These are phyloP conservation scores for Anastatica hierochuntica DNA, from an alignment of 345 rosid genomes.

Conservation along the genomic window DNA sequence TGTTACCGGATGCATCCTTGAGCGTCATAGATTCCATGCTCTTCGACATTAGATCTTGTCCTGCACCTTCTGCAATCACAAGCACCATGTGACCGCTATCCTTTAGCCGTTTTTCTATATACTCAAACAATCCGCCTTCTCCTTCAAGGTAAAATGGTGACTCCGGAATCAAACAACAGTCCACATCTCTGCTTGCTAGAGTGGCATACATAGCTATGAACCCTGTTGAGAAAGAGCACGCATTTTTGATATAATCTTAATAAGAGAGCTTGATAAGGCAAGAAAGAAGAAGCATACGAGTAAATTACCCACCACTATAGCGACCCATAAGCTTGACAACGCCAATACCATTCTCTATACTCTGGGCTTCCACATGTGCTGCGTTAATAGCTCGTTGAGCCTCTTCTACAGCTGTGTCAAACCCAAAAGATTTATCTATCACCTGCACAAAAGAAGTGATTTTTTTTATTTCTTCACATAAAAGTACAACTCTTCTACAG, in stretches of 20 bases:
- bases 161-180: constrained; percentile 84
- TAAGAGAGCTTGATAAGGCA: neutral
- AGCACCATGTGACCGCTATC: constrained; percentile 78
- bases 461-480: too few species aligned
- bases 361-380: constrained; percentile 73
- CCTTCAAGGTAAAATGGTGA: constrained; percentile 77
- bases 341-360: constrained; percentile 61
- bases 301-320: constrained; percentile 41
- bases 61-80: constrained; percentile 82
- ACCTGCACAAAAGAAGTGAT: constrained; percentile 30
- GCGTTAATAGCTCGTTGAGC: constrained; percentile 83
- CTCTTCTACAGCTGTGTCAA: constrained; percentile 80
- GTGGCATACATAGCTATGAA: constrained; percentile 85
- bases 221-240: constrained; percentile 25
- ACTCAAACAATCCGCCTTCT: constrained; percentile 38
- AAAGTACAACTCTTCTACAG: neutral
- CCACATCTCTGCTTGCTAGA: constrained; percentile 84
- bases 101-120: constrained; percentile 44
- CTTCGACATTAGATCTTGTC: constrained; percentile 56
- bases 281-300: neutral
- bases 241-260: neutral
- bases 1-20: constrained; percentile 79
- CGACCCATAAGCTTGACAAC: constrained; percentile 80
- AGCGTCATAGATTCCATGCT: constrained; percentile 34
- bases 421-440: constrained; percentile 72